Conservation (phyloP, 139 green algal genomes). For the Microglena sp. region DNA sequence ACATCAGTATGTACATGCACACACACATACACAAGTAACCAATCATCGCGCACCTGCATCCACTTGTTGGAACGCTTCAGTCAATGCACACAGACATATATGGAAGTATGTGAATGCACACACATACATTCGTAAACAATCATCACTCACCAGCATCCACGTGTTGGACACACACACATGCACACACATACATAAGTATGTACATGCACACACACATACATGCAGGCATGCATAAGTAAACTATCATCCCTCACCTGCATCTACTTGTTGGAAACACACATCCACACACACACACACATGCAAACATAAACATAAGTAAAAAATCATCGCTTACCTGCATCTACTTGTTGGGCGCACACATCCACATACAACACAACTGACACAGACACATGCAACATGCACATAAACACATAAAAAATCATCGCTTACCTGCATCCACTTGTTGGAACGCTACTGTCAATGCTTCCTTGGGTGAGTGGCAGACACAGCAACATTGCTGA, state of each 20-base stretch:
- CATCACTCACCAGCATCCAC: neutral
- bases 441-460: neutral
- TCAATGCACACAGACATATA: too few species aligned
- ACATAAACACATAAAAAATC: too few species aligned
- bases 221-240: neutral
- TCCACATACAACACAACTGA: too few species aligned
- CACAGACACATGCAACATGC: too few species aligned
- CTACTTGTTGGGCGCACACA: too few species aligned
- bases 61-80: neutral
- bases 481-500: too few species aligned
- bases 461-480: neutral
- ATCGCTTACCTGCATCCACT: slow-evolving; percentile 5
- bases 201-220: neutral
- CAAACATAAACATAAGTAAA: too few species aligned
- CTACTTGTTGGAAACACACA: too few species aligned
- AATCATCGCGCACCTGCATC: neutral
- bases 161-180: neutral
- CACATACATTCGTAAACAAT: neutral
- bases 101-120: too few species aligned
- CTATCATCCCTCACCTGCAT: too few species aligned
- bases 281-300: too few species aligned
- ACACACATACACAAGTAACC: neutral
- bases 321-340: too few species aligned
- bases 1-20: neutral
- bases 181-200: neutral